A percentile compares a stretch with the other conserved stretches of the same genome.
These are phyloP conservation scores for Trichosanthes cucumerina DNA, from an alignment of 306 rosid genomes.

Conservation along the genomic window DNA sequence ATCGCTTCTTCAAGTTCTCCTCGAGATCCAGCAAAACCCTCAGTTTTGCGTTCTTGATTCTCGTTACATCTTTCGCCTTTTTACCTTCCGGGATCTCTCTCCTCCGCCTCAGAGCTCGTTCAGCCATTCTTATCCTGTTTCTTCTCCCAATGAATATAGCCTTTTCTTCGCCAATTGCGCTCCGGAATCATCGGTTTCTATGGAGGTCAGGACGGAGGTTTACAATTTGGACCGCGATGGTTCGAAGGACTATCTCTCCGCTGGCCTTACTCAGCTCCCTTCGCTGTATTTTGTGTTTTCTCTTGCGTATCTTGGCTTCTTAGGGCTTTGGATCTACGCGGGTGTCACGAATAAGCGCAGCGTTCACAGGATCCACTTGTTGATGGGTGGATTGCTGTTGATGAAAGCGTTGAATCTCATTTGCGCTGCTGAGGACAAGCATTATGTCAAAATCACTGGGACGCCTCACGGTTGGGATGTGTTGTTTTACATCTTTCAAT, in stretches of 20 bases:
- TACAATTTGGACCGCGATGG: slow-evolving; percentile 47
- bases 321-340: slow-evolving; percentile 45
- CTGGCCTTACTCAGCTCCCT: slow-evolving; percentile 73
- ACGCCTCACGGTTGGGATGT: slow-evolving; percentile 95
- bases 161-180: slow-evolving; percentile 82
- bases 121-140: slow-evolving; percentile 33
- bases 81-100: slow-evolving; percentile 59
- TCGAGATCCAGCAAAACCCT: slow-evolving; percentile 76
- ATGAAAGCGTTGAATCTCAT: slow-evolving; percentile 65
- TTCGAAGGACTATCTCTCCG: slow-evolving; percentile 55
- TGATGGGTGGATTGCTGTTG: slow-evolving; percentile 58
- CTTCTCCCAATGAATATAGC: slow-evolving; percentile 56
- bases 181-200: slow-evolving; percentile 50
- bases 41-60: slow-evolving; percentile 67
- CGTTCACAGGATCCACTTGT: slow-evolving; percentile 66
- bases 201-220: slow-evolving; percentile 60
- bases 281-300: slow-evolving; percentile 49
- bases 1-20: slow-evolving; percentile 59
- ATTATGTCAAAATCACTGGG: slow-evolving; percentile 68
- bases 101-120: slow-evolving; percentile 57
- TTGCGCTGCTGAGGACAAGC: slow-evolving; percentile 82
- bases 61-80: slow-evolving; percentile 30
- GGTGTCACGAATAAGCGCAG: slow-evolving; percentile 34
- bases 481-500: slow-evolving; percentile 78
- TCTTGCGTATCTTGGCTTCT: slow-evolving; percentile 37